These are phyloP conservation scores for Hygrocybe punicea DNA, from an alignment of 768 basidiomycete genomes.

Conservation along the genomic window DNA sequence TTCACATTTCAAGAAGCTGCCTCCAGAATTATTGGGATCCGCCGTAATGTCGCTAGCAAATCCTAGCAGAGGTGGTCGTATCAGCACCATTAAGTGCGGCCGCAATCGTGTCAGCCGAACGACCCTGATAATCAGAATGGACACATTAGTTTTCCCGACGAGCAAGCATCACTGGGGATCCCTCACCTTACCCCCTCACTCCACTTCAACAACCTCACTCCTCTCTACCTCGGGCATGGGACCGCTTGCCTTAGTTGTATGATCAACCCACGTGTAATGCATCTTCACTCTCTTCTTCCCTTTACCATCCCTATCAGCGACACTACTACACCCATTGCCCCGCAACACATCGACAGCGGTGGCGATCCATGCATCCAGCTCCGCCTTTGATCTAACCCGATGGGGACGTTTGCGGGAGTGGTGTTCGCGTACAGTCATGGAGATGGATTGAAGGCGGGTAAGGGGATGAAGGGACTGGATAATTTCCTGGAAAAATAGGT, in stretches of 20 bases:
- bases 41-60: too few relatives aligned
- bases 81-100: too few relatives aligned
- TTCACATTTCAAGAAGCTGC: too few relatives aligned
- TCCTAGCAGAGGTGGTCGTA: too few relatives aligned
- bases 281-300: not conserved
- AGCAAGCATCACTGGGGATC: too few relatives aligned
- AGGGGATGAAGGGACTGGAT: not conserved
- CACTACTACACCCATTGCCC: not conserved
- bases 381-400: not conserved
- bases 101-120: too few relatives aligned
- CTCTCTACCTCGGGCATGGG: not conserved
- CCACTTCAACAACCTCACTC: not conserved
- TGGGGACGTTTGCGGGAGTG: not conserved
- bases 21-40: too few relatives aligned
- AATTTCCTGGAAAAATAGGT: not conserved
- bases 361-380: not conserved
- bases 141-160: not conserved
- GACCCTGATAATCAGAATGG: not conserved
- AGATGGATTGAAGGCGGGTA: not conserved
- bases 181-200: not conserved
- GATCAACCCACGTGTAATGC: not conserved
- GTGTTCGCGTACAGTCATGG: not conserved
- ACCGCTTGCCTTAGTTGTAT: not conserved
- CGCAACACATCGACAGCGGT: not conserved
- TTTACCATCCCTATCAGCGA: not conserved